A percentile compares a stretch with the other conserved stretches of the same genome.
phyloP scores from a whole-genome alignment of 768 basidiomycete genomes.

The Pleurotus cornucopiae region DNA sequence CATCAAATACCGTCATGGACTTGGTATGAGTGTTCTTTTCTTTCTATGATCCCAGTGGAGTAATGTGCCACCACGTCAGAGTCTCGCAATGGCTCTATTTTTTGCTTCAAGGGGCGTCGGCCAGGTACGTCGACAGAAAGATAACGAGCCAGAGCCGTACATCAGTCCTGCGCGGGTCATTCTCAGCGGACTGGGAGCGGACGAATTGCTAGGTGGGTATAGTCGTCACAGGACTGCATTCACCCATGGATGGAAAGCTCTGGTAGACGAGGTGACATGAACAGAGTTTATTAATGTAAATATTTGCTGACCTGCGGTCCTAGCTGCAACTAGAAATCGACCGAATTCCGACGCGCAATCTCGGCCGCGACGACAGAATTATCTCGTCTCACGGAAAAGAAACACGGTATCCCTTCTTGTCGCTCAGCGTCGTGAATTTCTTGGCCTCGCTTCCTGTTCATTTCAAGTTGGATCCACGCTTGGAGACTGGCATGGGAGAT shows the following conservation, averaged over 20 bases:
- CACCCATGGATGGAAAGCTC: slow-evolving; percentile 65
- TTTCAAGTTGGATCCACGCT: slow-evolving; percentile 73
- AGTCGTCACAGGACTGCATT: slow-evolving; percentile 82
- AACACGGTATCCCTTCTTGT: slow-evolving; percentile 87
- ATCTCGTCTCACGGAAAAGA: slow-evolving; percentile 92
- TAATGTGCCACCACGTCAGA: slow-evolving; percentile 40
- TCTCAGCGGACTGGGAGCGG: slow-evolving; percentile 89
- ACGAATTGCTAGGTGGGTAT: slow-evolving; percentile 94
- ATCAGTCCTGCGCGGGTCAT: slow-evolving; percentile 76
- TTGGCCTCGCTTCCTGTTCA: slow-evolving; percentile 78
- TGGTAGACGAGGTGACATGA: slow-evolving; percentile 69
- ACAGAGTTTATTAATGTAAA: not conserved
- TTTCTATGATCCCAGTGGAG: not conserved
- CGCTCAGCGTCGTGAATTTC: slow-evolving; percentile 72
- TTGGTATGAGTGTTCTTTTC: slow-evolving; percentile 44
- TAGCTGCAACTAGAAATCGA: slow-evolving; percentile 89
- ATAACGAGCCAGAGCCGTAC: slow-evolving; percentile 44
- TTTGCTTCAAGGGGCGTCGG: slow-evolving; percentile 88
- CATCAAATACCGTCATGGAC: slow-evolving; percentile 85
- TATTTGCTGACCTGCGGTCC: not conserved
- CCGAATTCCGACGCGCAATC: slow-evolving; percentile 82
- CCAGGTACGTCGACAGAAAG: slow-evolving; percentile 33
- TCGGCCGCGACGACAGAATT: slow-evolving; percentile 93
- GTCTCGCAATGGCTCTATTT: slow-evolving; percentile 86
- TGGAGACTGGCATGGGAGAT: slow-evolving; percentile 79